Percentiles rank a stretch among this genome's conserved stretches.
These are phyloP conservation scores for Vigna trinervia DNA, from an alignment of 306 rosid species.

Conservation along the genomic window DNA sequence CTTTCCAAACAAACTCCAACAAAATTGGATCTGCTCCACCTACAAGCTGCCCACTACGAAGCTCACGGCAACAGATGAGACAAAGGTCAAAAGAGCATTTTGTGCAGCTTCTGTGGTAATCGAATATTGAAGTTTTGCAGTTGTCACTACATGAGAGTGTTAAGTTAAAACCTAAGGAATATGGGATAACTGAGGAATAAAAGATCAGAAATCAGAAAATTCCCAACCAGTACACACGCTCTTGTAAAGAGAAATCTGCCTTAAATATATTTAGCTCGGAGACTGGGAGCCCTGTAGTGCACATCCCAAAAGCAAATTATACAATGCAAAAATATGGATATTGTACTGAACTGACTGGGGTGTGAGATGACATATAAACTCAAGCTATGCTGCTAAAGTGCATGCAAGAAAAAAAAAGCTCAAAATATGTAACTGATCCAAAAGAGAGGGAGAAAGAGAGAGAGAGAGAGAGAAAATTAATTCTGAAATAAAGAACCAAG, in stretches of 20 bases:
- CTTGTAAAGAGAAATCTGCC: constrained; percentile 36
- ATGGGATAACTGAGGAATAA: background rate
- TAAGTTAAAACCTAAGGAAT: constrained; percentile 31
- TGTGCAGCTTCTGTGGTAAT: constrained; percentile 79
- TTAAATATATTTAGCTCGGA: constrained; percentile 37
- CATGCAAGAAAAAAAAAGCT: constrained; percentile 15
- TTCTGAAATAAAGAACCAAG: background rate
- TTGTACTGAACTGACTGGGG: background rate
- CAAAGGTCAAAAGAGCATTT: constrained; percentile 83
- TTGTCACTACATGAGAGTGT: constrained; percentile 62
- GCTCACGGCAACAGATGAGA: constrained; percentile 80
- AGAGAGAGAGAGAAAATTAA: background rate
- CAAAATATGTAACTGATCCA: background rate
- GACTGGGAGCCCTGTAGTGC: constrained; percentile 48
- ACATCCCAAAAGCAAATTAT: constrained; percentile 37
- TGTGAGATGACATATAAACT: constrained; percentile 8
- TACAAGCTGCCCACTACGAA: constrained; percentile 65
- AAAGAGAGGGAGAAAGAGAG: background rate
- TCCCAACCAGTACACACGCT: constrained; percentile 81
- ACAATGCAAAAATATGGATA: constrained; percentile 24
- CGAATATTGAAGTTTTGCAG: constrained; percentile 85
- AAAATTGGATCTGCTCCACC: constrained; percentile 59
- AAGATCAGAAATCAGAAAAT: constrained; percentile 7
- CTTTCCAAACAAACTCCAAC: constrained; percentile 47
- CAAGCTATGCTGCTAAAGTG: background rate